phyloP scores from a whole-genome alignment of 2,329 filamentous ascomycete genomes.

The Fusarium setosum region DNA sequence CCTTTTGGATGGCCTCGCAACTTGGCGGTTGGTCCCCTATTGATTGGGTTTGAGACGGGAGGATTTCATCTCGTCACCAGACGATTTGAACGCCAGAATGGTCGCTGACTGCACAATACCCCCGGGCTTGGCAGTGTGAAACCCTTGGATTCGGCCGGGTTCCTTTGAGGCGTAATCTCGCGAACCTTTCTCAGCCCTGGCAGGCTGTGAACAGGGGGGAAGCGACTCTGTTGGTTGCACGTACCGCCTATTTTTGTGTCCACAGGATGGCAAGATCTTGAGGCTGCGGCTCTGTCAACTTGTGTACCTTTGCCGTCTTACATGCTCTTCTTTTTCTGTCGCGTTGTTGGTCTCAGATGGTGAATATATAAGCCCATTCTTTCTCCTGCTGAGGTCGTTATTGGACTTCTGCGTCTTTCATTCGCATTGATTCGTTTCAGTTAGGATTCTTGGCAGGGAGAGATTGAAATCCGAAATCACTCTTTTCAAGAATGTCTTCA shows the following conservation, averaged over 20 bases:
- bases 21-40: too few relatives aligned
- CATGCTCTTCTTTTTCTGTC: not conserved
- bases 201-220: slow-evolving; percentile 27
- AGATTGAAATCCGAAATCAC: too few relatives aligned
- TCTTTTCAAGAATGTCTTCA: not conserved
- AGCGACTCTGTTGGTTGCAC: slow-evolving; percentile 35
- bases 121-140: not conserved
- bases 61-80: too few relatives aligned
- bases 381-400: not conserved
- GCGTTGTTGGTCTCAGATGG: not conserved
- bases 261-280: slow-evolving; percentile 2
- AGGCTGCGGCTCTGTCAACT: slow-evolving; percentile 12
- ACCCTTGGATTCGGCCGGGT: slow-evolving; percentile 18
- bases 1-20: too few relatives aligned
- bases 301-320: not conserved
- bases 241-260: slow-evolving; percentile 36
- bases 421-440: not conserved
- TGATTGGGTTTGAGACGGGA: not conserved
- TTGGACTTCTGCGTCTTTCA: not conserved
- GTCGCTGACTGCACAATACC: not conserved
- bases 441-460: not conserved
- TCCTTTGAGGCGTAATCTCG: slow-evolving; percentile 12
- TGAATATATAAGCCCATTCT: not conserved
- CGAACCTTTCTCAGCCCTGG: slow-evolving; percentile 26
- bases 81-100: not conserved